Percentiles rank a stretch among this genome's conserved stretches.
phyloP scores from a whole-genome alignment of 345 rosid genomes.

The Durio zibethinus region DNA sequence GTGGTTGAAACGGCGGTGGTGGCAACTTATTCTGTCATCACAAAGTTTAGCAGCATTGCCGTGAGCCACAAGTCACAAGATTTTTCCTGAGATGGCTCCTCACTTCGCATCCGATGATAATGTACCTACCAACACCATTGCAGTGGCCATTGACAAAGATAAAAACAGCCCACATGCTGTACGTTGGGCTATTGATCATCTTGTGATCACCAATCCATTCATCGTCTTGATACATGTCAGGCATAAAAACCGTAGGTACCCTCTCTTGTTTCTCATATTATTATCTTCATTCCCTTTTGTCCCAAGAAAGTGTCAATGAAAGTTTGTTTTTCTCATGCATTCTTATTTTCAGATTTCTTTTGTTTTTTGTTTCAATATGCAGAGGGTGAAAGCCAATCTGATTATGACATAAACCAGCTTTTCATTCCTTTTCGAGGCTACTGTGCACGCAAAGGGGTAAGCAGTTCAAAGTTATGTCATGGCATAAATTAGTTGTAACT shows the following conservation, averaged over 20 bases:
- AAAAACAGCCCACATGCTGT: slow-evolving; percentile 79
- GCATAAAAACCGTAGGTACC: slow-evolving; percentile 68
- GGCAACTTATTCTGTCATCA: slow-evolving; percentile 7
- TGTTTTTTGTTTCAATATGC: neutral
- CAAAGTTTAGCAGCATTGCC: neutral
- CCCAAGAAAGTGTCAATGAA: neutral
- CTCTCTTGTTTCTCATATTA: slow-evolving; percentile 23
- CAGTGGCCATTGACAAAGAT: slow-evolving; percentile 75
- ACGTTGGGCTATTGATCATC: slow-evolving; percentile 88
- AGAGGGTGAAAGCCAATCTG: slow-evolving; percentile 32
- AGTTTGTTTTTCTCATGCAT: neutral
- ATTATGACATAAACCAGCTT: slow-evolving; percentile 40
- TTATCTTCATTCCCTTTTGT: neutral
- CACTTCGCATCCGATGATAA: slow-evolving; percentile 27
- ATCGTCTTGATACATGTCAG: slow-evolving; percentile 62
- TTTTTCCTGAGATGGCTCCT: slow-evolving; percentile 33
- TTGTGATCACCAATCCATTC: slow-evolving; percentile 32
- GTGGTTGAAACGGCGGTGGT: slow-evolving; percentile 1
- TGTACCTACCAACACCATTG: slow-evolving; percentile 41
- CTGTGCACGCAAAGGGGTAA: slow-evolving; percentile 85
- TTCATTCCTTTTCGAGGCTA: slow-evolving; percentile 70
- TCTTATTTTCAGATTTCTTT: neutral
- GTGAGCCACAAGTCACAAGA: neutral
- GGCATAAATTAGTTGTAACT: neutral
- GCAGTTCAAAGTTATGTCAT: neutral